Evolutionary conservation across 192 early-diverging fungal genomes (phyloP).

Genomic region (Coemansia sp.): DNA sequence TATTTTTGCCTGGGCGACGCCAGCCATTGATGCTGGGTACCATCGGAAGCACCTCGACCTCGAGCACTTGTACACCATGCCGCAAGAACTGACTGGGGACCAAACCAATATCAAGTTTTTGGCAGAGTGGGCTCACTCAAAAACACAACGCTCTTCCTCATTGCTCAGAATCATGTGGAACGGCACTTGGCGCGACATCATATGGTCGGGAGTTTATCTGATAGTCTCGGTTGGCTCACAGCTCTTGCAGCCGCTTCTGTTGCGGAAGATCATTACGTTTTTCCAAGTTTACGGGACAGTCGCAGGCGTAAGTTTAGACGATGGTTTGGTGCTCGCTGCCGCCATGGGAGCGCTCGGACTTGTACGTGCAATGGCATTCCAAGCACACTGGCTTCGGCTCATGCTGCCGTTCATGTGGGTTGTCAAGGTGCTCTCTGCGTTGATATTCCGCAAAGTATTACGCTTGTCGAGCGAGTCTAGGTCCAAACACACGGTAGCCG

Average conservation of each 20-base stretch:
- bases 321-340: constrained; percentile 24
- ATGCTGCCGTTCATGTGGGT: constrained; percentile 78
- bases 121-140: constrained; percentile 11
- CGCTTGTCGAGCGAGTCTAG: constrained; percentile 48
- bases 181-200: constrained; percentile 1
- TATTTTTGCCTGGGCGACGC: constrained; percentile 85
- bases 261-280: constrained; percentile 27
- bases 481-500: constrained; percentile 75
- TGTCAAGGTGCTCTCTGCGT: constrained; percentile 31
- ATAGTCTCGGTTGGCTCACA: constrained; percentile 13
- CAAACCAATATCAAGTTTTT: constrained; percentile 17
- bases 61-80: constrained; percentile 16
- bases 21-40: constrained; percentile 79
- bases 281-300: constrained; percentile 13
- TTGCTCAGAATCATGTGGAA: constrained; percentile 14
- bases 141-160: constrained; percentile 18
- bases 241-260: constrained; percentile 29
- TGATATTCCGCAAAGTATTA: constrained; percentile 22
- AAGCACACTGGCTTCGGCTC: constrained; percentile 70
- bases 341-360: constrained; percentile 18
- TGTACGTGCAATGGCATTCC: neutral
- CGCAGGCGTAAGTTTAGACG: constrained; percentile 12
- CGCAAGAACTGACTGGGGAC: constrained; percentile 6
- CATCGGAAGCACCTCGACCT: constrained; percentile 59
- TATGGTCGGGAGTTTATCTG: constrained; percentile 21